Evolutionary conservation across 176 grass and related monocot genomes (phyloP).

Genomic region (Microstegium vimineum): DNA sequence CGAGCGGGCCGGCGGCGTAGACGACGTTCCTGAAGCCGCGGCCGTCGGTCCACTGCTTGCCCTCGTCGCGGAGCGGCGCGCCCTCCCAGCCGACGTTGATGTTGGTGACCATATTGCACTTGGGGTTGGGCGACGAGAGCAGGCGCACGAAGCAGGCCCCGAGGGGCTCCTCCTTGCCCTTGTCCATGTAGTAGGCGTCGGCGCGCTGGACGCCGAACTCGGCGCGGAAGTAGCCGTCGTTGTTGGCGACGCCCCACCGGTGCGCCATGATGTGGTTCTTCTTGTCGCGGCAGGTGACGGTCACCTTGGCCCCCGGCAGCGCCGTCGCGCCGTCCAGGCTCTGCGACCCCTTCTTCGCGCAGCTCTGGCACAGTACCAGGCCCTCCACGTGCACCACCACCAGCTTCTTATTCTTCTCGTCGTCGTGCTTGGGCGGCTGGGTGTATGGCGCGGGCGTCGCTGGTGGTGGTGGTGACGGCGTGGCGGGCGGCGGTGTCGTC

Average conservation of each 20-base stretch:
- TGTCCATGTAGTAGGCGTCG: neutral
- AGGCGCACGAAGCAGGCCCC: conserved; percentile 69
- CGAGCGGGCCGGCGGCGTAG: conserved; percentile 42
- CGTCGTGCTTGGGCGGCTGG: neutral
- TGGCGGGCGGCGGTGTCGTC: neutral
- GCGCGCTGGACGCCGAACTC: conserved; percentile 27
- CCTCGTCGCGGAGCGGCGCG: conserved; percentile 40
- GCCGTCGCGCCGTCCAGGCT: conserved; percentile 34
- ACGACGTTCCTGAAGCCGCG: conserved; percentile 18
- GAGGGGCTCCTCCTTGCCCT: conserved; percentile 32
- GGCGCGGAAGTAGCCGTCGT: conserved; percentile 51
- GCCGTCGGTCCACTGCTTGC: conserved; percentile 26
- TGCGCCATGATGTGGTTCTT: conserved; percentile 52
- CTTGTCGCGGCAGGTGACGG: conserved; percentile 60
- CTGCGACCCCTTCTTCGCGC: conserved; percentile 33
- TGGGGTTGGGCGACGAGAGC: conserved; percentile 47
- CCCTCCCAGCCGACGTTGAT: conserved; percentile 55
- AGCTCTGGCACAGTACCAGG: conserved; percentile 61
- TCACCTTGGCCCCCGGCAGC: conserved; percentile 48
- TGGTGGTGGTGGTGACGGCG: neutral
- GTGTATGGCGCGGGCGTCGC: too few species aligned
- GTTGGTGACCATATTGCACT: conserved; percentile 54
- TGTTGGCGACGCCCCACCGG: conserved; percentile 2
- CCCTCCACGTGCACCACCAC: conserved; percentile 49
- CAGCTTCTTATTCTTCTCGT: neutral